These are phyloP conservation scores for Macrolepiota dolichaula DNA, from an alignment of 768 basidiomycete species.

Conservation along the genomic window DNA sequence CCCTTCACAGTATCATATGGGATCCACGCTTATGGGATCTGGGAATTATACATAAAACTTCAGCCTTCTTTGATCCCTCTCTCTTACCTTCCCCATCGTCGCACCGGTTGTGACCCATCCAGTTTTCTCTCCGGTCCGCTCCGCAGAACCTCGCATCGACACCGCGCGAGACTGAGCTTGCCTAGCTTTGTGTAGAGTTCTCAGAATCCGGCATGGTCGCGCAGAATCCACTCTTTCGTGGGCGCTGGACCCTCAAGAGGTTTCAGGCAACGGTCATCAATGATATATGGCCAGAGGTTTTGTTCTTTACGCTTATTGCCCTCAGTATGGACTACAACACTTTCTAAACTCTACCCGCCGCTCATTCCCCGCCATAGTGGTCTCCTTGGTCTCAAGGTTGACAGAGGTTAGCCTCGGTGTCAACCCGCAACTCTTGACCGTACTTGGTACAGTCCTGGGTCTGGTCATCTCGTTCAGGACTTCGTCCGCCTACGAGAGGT, in stretches of 20 bases:
- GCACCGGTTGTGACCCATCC: background rate
- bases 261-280: conserved; percentile 60
- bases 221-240: conserved; percentile 42
- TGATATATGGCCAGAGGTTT: conserved; percentile 62
- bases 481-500: conserved; percentile 59
- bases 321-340: conserved; percentile 33
- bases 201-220: conserved; percentile 34
- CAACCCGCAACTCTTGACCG: conserved; percentile 45
- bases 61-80: background rate
- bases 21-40: background rate
- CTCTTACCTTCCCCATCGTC: background rate
- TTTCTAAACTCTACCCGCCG: background rate
- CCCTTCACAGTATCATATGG: no score
- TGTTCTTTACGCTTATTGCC: conserved; percentile 60
- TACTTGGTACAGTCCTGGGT: conserved; percentile 72
- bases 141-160: background rate
- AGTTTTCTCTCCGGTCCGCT: background rate
- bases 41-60: background rate
- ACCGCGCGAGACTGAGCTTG: background rate
- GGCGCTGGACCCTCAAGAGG: conserved; percentile 44
- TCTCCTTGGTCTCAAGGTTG: conserved; percentile 47
- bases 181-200: background rate
- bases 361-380: conserved; percentile 40
- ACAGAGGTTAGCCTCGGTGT: conserved; percentile 47
- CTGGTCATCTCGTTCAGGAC: conserved; percentile 72